Evolutionary conservation across 1,284 basidiomycete genomes (phyloP).

Genomic region (Microbotryum violaceum): DNA sequence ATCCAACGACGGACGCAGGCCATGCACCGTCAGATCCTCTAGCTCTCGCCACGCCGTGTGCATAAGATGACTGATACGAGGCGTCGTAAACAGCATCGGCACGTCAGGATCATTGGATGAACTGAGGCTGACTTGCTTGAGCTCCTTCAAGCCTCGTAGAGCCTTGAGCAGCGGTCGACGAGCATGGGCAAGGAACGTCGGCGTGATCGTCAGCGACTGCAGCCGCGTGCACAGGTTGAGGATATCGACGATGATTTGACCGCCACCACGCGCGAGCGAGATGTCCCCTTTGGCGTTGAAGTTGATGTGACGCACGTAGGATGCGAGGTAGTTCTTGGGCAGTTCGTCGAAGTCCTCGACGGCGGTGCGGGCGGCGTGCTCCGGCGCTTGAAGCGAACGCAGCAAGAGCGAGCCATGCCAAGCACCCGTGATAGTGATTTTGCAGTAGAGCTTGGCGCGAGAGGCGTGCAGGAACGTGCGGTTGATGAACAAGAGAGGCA

Average conservation of each 20-base stretch:
- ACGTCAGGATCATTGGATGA: slow-evolving; percentile 10
- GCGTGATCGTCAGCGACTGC: slow-evolving; percentile 18
- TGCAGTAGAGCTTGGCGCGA: slow-evolving; percentile 24
- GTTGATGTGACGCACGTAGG: slow-evolving; percentile 9
- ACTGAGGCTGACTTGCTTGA: slow-evolving; percentile 21
- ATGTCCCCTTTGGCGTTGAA: slow-evolving; percentile 5
- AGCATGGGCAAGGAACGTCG: slow-evolving; percentile 8
- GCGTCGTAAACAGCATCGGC: slow-evolving; percentile 22
- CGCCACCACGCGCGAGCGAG: slow-evolving; percentile 26
- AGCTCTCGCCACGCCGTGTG: slow-evolving; percentile 12
- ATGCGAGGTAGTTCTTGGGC: slow-evolving; percentile 13
- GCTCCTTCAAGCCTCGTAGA: slow-evolving; percentile 7
- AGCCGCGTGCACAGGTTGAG: slow-evolving; percentile 18
- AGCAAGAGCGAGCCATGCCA: slow-evolving; percentile 22
- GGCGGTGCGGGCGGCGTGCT: slow-evolving; percentile 6
- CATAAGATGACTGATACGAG: slow-evolving; percentile 14
- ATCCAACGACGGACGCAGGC: slow-evolving; percentile 2
- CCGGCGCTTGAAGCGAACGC: slow-evolving; percentile 11
- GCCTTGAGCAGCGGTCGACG: slow-evolving; percentile 20
- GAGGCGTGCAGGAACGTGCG: slow-evolving; percentile 32
- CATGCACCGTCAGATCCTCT: slow-evolving; percentile 7
- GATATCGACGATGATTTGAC: slow-evolving; percentile 18
- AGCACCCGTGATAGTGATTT: background rate
- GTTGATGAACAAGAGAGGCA: slow-evolving; percentile 30
- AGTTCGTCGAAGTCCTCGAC: slow-evolving; percentile 1